phyloP scores from a whole-genome alignment of 2,329 filamentous ascomycete genomes.

The Pyrenochaeta sp. region DNA sequence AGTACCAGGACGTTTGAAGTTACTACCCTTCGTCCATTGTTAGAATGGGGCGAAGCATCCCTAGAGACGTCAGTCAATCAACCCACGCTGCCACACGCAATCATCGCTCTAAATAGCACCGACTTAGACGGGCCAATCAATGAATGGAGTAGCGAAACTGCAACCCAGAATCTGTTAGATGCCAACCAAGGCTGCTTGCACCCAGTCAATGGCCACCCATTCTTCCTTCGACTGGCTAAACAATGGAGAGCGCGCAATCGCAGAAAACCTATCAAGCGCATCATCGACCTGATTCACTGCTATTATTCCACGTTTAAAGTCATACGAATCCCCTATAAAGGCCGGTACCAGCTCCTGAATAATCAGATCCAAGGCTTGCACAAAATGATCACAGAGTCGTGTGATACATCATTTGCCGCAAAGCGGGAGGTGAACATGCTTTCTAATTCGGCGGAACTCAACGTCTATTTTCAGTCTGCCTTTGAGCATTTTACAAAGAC shows the following conservation, averaged over 20 bases:
- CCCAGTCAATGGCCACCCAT: conserved; percentile 7
- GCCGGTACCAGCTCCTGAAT: conserved; percentile 59
- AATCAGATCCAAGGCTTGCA: conserved; percentile 59
- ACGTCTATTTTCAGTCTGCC: conserved; percentile 58
- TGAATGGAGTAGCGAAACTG: conserved; percentile 55
- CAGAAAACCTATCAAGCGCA: conserved; percentile 13
- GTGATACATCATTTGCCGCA: conserved; percentile 29
- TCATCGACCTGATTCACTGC: conserved; percentile 32
- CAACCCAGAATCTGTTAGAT: conserved; percentile 51
- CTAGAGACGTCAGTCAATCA: conserved; percentile 55
- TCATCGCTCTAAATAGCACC: conserved; percentile 62
- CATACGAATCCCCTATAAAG: conserved; percentile 58
- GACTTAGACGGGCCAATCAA: conserved; percentile 50
- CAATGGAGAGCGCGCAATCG: neutral
- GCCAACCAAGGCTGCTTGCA: conserved; percentile 1
- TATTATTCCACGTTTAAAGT: conserved; percentile 61
- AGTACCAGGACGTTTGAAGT: conserved; percentile 9
- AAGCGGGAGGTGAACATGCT: conserved; percentile 54
- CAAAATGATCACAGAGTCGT: conserved; percentile 51
- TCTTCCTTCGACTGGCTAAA: conserved; percentile 8
- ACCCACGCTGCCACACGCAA: conserved; percentile 62
- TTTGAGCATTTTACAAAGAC: conserved; percentile 61
- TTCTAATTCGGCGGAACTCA: conserved; percentile 56
- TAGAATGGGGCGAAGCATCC: conserved; percentile 16
- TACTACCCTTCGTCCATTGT: conserved; percentile 9